These are phyloP conservation scores for Rhododendron ferrugineum DNA, from an alignment of 148 eudicot genomes.

Conservation along the genomic window DNA sequence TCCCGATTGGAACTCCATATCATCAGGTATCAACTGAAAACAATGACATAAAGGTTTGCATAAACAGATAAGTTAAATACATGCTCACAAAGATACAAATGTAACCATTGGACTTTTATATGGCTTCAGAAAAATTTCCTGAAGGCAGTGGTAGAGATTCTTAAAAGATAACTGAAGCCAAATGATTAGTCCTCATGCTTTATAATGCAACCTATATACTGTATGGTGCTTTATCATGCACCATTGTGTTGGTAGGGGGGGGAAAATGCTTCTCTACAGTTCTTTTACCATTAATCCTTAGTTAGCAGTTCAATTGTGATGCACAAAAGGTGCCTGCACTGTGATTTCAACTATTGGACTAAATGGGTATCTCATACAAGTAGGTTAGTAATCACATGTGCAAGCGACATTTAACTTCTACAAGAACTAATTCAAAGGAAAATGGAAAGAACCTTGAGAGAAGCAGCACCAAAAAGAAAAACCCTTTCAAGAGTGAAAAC, in stretches of 20 bases:
- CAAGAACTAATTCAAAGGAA: background rate
- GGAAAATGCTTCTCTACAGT: background rate
- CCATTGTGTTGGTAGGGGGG: background rate
- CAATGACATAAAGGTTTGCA: background rate
- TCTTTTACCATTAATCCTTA: background rate
- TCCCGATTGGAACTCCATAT: constrained; percentile 96
- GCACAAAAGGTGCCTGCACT: background rate
- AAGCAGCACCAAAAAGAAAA: background rate
- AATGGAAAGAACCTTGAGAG: background rate
- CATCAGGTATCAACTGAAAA: constrained; percentile 86
- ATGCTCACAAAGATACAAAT: background rate
- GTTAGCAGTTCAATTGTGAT: background rate
- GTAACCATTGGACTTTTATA: background rate
- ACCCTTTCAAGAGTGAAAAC: background rate
- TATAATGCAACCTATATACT: background rate
- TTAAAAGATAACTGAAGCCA: background rate
- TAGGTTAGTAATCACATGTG: background rate
- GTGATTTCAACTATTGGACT: background rate
- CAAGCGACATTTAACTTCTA: background rate
- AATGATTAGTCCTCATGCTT: background rate
- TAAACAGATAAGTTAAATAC: background rate
- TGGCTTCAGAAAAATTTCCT: background rate
- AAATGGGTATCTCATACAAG: background rate
- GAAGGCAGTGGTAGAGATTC: background rate
- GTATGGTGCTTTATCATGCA: background rate